Conservation (phyloP, 257 asterid genomes). For the Cordia subcordata region DNA sequence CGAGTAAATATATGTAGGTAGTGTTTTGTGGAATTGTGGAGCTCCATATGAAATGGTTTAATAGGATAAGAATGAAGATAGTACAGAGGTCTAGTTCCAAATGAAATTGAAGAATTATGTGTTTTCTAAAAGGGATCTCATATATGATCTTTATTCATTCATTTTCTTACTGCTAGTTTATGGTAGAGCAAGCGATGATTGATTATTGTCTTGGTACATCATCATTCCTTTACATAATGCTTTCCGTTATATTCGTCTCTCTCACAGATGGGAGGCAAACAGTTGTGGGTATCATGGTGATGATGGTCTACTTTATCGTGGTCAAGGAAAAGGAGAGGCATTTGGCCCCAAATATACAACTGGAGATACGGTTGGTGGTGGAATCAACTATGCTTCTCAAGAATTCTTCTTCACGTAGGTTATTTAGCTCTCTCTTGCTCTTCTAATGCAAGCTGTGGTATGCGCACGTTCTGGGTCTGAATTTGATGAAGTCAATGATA, state of each 20-base stretch:
- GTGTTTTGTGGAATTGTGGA: too few species aligned
- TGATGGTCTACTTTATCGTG: slow-evolving; percentile 86
- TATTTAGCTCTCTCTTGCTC: slow-evolving; percentile 4
- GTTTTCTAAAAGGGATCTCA: too few species aligned
- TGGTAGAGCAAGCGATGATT: too few species aligned
- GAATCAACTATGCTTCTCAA: slow-evolving; percentile 76
- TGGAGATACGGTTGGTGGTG: slow-evolving; percentile 93
- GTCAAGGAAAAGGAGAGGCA: slow-evolving; percentile 81
- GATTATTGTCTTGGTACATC: background rate
- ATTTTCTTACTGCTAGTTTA: too few species aligned
- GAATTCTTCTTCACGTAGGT: slow-evolving; percentile 95
- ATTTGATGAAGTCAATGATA: too few species aligned
- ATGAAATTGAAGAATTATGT: too few species aligned
- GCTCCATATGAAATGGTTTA: too few species aligned
- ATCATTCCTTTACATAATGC: background rate
- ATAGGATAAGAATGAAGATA: too few species aligned
- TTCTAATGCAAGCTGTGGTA: too few species aligned
- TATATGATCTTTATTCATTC: too few species aligned
- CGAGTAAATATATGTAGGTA: too few species aligned
- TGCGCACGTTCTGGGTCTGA: background rate
- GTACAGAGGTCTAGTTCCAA: too few species aligned
- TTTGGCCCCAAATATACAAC: slow-evolving; percentile 84
- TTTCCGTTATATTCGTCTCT: slow-evolving; percentile 15
- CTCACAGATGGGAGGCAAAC: slow-evolving; percentile 83
- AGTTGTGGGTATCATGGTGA: slow-evolving; percentile 95